Evolutionary conservation across 2,329 filamentous ascomycete genomes (phyloP).

Genomic region (Chaetoscypha palmicola): DNA sequence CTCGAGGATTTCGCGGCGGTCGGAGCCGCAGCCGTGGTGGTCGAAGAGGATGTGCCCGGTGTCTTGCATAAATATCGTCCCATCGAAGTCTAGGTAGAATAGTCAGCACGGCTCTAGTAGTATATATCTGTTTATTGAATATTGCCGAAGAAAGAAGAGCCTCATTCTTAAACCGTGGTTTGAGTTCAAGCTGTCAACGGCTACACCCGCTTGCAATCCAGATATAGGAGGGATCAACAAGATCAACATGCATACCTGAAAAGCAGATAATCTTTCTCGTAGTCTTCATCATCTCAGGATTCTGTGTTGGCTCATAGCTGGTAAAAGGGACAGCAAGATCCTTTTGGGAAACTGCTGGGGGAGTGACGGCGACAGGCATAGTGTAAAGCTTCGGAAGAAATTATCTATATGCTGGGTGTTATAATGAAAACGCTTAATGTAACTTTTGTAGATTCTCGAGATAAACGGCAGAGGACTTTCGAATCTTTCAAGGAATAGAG

Average conservation of each 20-base stretch:
- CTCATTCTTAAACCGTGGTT: not conserved
- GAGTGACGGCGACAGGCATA: conserved; percentile 36
- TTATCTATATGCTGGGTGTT: no score
- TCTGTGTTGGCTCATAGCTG: conserved; percentile 22
- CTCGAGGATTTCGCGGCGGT: conserved; percentile 49
- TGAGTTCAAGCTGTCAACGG: not conserved
- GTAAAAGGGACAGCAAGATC: conserved; percentile 23
- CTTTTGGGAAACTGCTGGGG: conserved; percentile 30
- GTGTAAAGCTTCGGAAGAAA: no score
- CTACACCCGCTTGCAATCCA: not conserved
- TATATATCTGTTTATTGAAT: no score
- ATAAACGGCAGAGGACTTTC: no score
- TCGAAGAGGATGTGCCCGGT: conserved; percentile 65
- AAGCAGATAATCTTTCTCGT: conserved; percentile 53
- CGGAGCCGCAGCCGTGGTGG: conserved; percentile 53
- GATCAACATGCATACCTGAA: conserved; percentile 38
- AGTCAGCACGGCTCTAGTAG: not conserved
- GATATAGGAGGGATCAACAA: conserved; percentile 4
- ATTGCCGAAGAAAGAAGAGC: no score
- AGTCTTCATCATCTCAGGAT: conserved; percentile 31
- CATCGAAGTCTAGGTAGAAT: conserved; percentile 52
- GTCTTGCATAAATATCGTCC: conserved; percentile 66
- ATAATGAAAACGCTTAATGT: no score
- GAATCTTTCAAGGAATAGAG: no score
- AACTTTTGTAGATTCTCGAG: no score